These are phyloP conservation scores for Blastocystis sp. DNA, from an alignment of 352 stramenopile genomes.

Conservation along the genomic window DNA sequence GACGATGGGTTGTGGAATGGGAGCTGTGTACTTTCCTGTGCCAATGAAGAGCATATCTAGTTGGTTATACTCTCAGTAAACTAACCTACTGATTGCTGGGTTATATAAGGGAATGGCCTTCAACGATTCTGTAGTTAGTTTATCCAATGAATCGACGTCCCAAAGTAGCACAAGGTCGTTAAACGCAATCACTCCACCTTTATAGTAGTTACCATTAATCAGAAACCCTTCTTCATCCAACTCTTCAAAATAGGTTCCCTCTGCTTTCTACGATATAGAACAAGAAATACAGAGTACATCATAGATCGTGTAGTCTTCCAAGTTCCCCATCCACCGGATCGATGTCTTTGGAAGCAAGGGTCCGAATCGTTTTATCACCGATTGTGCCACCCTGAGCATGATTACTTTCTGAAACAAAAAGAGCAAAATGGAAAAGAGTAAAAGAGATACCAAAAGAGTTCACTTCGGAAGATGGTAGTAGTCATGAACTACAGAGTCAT, in stretches of 20 bases:
- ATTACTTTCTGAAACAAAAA: neutral
- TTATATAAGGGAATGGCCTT: slow-evolving; percentile 28
- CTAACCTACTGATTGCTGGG: neutral
- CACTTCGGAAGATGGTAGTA: no score
- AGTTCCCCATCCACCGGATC: neutral
- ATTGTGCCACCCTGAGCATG: neutral
- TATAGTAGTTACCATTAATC: slow-evolving; percentile 50
- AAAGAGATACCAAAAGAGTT: no score
- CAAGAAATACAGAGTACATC: neutral
- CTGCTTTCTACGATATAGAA: slow-evolving; percentile 21
- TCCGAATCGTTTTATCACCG: neutral
- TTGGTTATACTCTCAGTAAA: neutral
- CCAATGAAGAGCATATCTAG: slow-evolving; percentile 51
- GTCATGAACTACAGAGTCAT: no score
- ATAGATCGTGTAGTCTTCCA: slow-evolving; percentile 51
- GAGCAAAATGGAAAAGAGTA: neutral
- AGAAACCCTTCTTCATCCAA: slow-evolving; percentile 53
- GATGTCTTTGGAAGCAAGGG: neutral
- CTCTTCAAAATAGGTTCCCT: slow-evolving; percentile 51
- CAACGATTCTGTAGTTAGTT: slow-evolving; percentile 28
- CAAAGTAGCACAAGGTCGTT: slow-evolving; percentile 38
- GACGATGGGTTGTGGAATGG: neutral
- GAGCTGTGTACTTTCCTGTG: slow-evolving; percentile 25
- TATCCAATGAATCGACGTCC: slow-evolving; percentile 28
- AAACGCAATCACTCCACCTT: slow-evolving; percentile 38